phyloP scores from a whole-genome alignment of 305 asterid genomes.

The Salvia sclarea region DNA sequence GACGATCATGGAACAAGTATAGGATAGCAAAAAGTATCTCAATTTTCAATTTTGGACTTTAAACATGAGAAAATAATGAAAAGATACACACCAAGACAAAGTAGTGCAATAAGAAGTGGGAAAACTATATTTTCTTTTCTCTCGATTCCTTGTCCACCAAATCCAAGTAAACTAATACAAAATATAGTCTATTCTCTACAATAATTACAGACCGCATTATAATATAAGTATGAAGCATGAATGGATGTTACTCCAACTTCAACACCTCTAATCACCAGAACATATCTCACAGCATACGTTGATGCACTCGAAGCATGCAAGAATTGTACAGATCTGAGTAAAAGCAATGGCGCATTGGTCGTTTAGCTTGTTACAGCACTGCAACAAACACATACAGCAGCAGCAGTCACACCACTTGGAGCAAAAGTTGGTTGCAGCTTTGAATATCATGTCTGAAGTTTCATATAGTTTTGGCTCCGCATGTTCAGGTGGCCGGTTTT shows the following conservation, averaged over 20 bases:
- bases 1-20: no score
- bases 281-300: constrained; percentile 59
- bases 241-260: not conserved
- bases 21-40: no score
- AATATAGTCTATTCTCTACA: not conserved
- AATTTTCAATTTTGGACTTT: no score
- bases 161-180: not conserved
- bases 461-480: constrained; percentile 66
- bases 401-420: constrained; percentile 48
- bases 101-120: not conserved
- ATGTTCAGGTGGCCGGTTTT: constrained; percentile 57
- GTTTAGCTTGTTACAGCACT: constrained; percentile 49
- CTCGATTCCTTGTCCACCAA: not conserved
- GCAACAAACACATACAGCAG: constrained; percentile 82
- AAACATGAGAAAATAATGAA: no score
- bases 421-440: constrained; percentile 56
- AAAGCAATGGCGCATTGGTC: constrained; percentile 70
- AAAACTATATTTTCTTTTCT: not conserved
- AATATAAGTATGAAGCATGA: not conserved
- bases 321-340: constrained; percentile 71
- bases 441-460: constrained; percentile 56
- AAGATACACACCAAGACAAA: not conserved
- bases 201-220: constrained; percentile 22
- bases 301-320: constrained; percentile 79
- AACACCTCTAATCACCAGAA: constrained; percentile 30